A percentile compares a stretch with the other conserved stretches of the same genome.
Conservation (phyloP, 331 rosid genomes). For the Arachis monticola region DNA sequence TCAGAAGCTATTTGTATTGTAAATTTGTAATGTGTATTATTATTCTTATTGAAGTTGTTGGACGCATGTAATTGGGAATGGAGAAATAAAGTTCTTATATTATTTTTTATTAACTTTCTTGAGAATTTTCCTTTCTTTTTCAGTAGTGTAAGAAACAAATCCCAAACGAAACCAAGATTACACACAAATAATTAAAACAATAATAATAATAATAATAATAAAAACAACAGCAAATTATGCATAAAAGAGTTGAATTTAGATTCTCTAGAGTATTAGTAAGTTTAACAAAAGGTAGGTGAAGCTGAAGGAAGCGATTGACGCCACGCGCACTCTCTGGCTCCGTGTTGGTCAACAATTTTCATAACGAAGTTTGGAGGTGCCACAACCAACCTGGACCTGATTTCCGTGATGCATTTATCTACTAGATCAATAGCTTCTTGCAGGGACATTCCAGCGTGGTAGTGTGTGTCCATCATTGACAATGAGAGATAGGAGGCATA, state of each 20-base stretch:
- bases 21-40: background rate
- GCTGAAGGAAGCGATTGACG: constrained; percentile 64
- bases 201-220: too few relatives aligned
- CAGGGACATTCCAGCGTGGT: constrained; percentile 77
- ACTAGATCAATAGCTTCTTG: constrained; percentile 67
- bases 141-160: too few relatives aligned
- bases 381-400: constrained; percentile 76
- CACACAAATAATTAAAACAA: too few relatives aligned
- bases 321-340: constrained; percentile 90
- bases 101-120: background rate
- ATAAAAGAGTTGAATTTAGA: too few relatives aligned
- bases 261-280: too few relatives aligned
- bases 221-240: too few relatives aligned
- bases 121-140: too few relatives aligned
- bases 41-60: too few relatives aligned
- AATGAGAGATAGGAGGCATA: constrained; percentile 91
- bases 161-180: too few relatives aligned
- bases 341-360: constrained; percentile 92
- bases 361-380: constrained; percentile 95
- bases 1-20: background rate
- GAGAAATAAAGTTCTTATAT: constrained; percentile 17
- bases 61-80: background rate
- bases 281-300: constrained; percentile 23
- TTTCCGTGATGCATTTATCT: constrained; percentile 70
- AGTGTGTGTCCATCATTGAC: constrained; percentile 94